Conservation (phyloP, 305 asterid genomes). For the Rubia peregrina region DNA sequence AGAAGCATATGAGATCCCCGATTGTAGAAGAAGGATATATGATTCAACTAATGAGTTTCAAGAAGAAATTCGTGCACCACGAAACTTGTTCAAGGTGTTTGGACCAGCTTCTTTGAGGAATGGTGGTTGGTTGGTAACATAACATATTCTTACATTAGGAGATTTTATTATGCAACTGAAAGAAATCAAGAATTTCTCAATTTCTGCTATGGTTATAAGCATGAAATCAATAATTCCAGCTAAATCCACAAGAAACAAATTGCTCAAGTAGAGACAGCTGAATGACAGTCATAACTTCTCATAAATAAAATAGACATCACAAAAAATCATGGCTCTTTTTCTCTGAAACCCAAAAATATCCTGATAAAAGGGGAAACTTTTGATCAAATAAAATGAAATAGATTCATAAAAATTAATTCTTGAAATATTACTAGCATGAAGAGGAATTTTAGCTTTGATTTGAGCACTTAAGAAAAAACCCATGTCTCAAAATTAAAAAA, state of each 20-base stretch:
- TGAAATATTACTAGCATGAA: slow-evolving; percentile 45
- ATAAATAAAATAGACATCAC: neutral
- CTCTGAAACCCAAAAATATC: neutral
- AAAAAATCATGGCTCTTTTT: neutral
- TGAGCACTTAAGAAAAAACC: slow-evolving; percentile 37
- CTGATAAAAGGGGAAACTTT: neutral
- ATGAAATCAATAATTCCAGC: neutral
- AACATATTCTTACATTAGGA: too few species aligned
- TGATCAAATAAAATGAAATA: slow-evolving; percentile 8
- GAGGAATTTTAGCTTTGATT: slow-evolving; percentile 54
- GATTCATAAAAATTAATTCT: neutral
- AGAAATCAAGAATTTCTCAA: too few species aligned
- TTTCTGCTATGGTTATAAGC: neutral
- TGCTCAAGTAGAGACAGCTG: neutral
- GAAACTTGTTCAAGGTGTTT: too few species aligned
- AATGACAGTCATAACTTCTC: neutral
- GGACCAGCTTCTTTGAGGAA: too few species aligned
- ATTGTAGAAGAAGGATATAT: too few species aligned
- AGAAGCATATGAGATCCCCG: too few species aligned
- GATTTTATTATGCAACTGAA: too few species aligned
- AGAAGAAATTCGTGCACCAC: too few species aligned
- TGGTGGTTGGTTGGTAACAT: too few species aligned
- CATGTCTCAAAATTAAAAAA: slow-evolving; percentile 28
- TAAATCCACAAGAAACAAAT: too few species aligned
- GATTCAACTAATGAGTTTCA: too few species aligned